Evolutionary conservation across 768 basidiomycete species (phyloP).

Genomic region (Russula sp.): DNA sequence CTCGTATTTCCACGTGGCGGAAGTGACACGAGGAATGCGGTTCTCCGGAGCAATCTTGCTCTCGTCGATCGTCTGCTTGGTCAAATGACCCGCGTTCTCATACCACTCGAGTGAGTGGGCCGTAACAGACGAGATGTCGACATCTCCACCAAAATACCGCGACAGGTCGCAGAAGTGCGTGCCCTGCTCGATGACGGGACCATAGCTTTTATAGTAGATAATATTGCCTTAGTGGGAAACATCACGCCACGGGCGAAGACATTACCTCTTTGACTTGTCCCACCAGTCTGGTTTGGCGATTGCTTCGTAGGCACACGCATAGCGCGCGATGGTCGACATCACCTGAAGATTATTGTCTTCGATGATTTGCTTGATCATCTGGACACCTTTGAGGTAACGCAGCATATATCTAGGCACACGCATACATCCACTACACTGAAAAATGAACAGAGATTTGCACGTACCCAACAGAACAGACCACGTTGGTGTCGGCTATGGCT

Average conservation of each 20-base stretch:
- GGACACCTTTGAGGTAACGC: slow-evolving; percentile 87
- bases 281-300: slow-evolving; percentile 88
- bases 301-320: slow-evolving; percentile 80
- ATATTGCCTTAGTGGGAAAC: not conserved
- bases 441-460: slow-evolving; percentile 24
- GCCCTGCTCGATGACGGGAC: slow-evolving; percentile 85
- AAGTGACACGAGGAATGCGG: slow-evolving; percentile 89
- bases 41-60: slow-evolving; percentile 76
- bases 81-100: slow-evolving; percentile 80
- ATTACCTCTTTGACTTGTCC: slow-evolving; percentile 80
- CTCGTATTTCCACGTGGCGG: slow-evolving; percentile 95
- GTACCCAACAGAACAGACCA: slow-evolving; percentile 86
- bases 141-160: slow-evolving; percentile 95
- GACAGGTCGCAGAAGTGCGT: slow-evolving; percentile 98
- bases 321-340: slow-evolving; percentile 94
- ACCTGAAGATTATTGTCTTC: slow-evolving; percentile 90
- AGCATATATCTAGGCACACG: slow-evolving; percentile 72
- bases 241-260: not conserved
- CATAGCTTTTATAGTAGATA: slow-evolving; percentile 43
- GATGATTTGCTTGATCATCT: slow-evolving; percentile 96
- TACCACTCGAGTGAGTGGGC: slow-evolving; percentile 93
- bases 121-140: slow-evolving; percentile 70
- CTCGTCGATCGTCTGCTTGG: slow-evolving; percentile 81
- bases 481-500: slow-evolving; percentile 58
- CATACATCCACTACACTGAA: not conserved